Evolutionary conservation across 176 grass and related monocot species (phyloP).

Genomic region (Rhynchospora tenuis): DNA sequence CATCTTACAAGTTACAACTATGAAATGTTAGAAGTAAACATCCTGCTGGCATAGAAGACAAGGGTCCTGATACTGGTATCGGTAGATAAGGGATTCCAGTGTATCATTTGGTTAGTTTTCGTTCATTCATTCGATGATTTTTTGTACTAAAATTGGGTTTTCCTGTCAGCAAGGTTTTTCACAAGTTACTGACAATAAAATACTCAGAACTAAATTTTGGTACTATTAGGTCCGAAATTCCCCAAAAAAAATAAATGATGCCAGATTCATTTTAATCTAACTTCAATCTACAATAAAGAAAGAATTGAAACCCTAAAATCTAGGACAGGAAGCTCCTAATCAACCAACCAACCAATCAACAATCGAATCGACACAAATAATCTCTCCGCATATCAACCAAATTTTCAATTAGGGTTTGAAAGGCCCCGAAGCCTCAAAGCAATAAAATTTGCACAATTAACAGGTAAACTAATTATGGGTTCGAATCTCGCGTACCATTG

Average conservation of each 20-base stretch:
- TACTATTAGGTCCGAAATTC: too few species aligned
- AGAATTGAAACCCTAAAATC: not conserved
- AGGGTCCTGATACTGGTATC: too few species aligned
- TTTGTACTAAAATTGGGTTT: too few species aligned
- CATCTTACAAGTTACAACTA: too few species aligned
- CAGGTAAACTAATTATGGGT: not conserved
- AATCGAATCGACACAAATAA: not conserved
- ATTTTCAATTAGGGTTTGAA: constrained; percentile 7
- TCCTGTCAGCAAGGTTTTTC: too few species aligned
- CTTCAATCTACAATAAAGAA: not conserved
- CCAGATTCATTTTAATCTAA: not conserved
- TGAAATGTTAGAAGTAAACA: not conserved
- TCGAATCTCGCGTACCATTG: constrained; percentile 11
- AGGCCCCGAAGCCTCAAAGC: not conserved
- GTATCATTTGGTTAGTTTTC: too few species aligned
- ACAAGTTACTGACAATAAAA: not conserved
- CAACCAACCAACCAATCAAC: not conserved
- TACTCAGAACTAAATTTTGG: not conserved
- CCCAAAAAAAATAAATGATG: not conserved
- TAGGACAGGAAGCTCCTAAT: not conserved
- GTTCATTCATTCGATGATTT: too few species aligned
- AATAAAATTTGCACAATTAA: not conserved
- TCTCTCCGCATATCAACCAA: not conserved
- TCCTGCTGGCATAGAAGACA: too few species aligned
- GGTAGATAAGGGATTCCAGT: too few species aligned